Evolutionary conservation across 1,284 basidiomycete genomes (phyloP), one percentile per base, ranked within the genome.

Genomic region (Coniferiporia weirii): DNA sequence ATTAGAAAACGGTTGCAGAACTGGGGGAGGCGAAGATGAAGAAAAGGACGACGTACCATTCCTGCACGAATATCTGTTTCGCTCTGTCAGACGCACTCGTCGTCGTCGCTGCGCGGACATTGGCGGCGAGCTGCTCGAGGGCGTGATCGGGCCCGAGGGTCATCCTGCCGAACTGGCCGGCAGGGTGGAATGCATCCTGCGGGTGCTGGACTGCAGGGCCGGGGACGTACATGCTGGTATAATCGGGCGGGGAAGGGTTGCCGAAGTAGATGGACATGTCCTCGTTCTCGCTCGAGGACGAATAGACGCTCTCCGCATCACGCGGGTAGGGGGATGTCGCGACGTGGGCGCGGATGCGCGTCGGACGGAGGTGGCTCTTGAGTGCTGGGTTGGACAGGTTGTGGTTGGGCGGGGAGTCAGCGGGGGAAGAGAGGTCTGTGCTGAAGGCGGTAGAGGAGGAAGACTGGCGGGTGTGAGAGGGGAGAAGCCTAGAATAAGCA

Each of bases 61-160:
- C 89, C 72, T 93, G 91, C 32, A 93, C 90, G 68, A 93, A 93
- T 67, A 93, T 92, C 75, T 93, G 90, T 68, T 93, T 92, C 52
- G 90, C 90, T 67, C 91, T 77, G 71, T 93, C 90, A 10, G 90
- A 92, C 51, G 90, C 91, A 68, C 88, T 91, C 43, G 91, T 93
- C 12, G 91, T 93, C 2, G 91, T 93, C 10, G 90, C 91, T 38
- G 88, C 89, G 47, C 91, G 84, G 54, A 93, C 90, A 66, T 91
- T 92, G 55, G 86, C 87, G 7, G 90, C 90, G 57, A 93, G 76
- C 74, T 92, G 92, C 75, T 93, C 91, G 61, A 92, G 78, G 15
- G 83, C 83, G 65, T 91, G 87, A 73, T 89, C 86, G 53, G 83
- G 79, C 65, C 78, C 83, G 69, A 91, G 71, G 19, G 83, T 78